Conservation (phyloP, 345 rosid genomes). For the Punica granatum region DNA sequence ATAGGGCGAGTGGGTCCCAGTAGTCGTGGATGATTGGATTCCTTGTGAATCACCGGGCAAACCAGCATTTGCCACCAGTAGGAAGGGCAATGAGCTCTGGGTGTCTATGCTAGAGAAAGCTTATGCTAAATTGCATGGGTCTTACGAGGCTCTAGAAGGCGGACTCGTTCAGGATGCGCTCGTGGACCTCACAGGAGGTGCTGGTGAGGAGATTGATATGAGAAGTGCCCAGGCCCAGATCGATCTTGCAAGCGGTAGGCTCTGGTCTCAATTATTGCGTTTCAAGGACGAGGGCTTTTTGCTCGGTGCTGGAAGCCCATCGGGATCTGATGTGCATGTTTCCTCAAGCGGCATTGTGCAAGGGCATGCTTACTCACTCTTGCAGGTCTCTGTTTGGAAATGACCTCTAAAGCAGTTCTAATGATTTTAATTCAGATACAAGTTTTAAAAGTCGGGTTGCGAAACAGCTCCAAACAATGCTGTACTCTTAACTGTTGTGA, state of each 20-base stretch:
- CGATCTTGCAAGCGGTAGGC: conserved; percentile 98
- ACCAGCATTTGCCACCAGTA: conserved; percentile 98
- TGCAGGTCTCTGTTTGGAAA: conserved; percentile 52
- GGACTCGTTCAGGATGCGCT: conserved; percentile 99
- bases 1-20: conserved; percentile 99
- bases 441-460: not conserved
- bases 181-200: conserved; percentile 99
- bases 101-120: conserved; percentile 97
- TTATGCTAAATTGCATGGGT: conserved; percentile 96
- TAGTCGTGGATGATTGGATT: conserved; percentile 98
- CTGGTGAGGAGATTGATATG: conserved; percentile 99
- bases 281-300: conserved; percentile 97
- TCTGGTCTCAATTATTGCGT: conserved; percentile 97
- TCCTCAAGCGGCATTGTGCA: conserved; percentile 99
- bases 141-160: conserved; percentile 98
- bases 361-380: conserved; percentile 96
- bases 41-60: conserved; percentile 94
- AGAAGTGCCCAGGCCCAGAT: conserved; percentile 98
- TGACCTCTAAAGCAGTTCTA: not conserved
- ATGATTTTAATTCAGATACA: not conserved
- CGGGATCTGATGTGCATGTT: conserved; percentile 97
- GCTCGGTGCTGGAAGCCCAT: conserved; percentile 99
- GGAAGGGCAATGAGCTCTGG: conserved; percentile 88
- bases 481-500: not conserved
- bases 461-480: not conserved